phyloP scores from a whole-genome alignment of 148 eudicot species.

The Rhododendron ovatum region DNA sequence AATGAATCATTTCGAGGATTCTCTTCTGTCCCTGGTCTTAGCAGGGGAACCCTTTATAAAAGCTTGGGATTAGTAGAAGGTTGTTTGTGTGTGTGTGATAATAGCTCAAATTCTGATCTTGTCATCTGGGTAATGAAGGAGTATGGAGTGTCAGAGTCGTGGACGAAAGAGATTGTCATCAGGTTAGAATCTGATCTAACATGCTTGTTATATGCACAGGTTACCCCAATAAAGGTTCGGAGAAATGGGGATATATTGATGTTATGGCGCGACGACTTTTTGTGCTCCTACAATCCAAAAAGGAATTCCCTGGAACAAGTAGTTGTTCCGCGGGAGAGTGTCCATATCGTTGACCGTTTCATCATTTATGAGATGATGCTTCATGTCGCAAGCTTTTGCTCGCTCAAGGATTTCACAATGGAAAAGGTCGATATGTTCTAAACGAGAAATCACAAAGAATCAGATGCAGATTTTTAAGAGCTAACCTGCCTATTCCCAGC shows the following conservation, averaged over 20 bases:
- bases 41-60: neutral
- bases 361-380: neutral
- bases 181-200: neutral
- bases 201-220: neutral
- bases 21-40: neutral
- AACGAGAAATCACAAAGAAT: neutral
- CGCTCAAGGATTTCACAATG: neutral
- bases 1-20: conserved; percentile 2
- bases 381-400: neutral
- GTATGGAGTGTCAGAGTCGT: neutral
- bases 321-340: neutral
- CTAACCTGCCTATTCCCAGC: neutral
- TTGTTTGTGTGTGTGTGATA: neutral
- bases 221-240: neutral
- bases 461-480: no score
- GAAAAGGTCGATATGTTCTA: neutral
- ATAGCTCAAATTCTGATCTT: neutral
- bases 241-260: conserved; percentile 3
- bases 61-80: neutral
- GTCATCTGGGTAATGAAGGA: conserved; percentile 5
- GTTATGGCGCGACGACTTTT: neutral
- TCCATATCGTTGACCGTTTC: neutral
- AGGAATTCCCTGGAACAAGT: neutral
- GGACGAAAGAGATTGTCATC: neutral
- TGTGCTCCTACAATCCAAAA: neutral